Evolutionary conservation across 108 stramenopile species (phyloP), one percentile per base, ranked within the genome.

Genomic region (Parmales sp.): DNA sequence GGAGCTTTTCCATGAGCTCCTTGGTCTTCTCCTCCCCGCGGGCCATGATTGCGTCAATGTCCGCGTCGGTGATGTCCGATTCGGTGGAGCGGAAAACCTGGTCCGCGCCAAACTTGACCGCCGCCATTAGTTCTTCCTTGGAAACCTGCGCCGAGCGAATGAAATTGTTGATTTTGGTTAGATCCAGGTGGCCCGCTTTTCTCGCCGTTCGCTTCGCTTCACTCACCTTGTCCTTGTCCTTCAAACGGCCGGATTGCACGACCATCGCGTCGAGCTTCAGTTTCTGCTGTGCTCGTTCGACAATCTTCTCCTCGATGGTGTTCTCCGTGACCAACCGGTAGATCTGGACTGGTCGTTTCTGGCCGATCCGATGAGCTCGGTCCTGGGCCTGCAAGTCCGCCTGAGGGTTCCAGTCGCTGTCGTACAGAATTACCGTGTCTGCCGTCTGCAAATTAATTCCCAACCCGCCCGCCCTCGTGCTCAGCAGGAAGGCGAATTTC

Each of bases 221-320:
- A n/a, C n/a, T n/a, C 0, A 93, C 69, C 45, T 87, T 90, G 67
- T 90, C 91, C 69, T 89, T 82, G n/a, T 95, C 91, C 65, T 89
- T 88, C 28, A 96, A 82, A 1, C 93, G 88, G 18, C 93, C 95
- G 67, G 90, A 90, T 72, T 99, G 97, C 43, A 98, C 94, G 64
- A 99, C 96, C 87, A 98, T 96, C 18, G 97, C 96, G 78, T 99
- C 99, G 28, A 99, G 91, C 72, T 98, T 98, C 23, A 99, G 93
- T 83, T 99, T 99, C 66, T 96, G 89, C 70, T 98, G 95, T 13
- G 99, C 99, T 46, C 99, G 90, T 77, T 99, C 96, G 7, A 99
- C 95, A 64, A 99, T 94, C 73, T 96, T 97, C 78, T 99, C 95
- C 78, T 99, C 98, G 26, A 99, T 86, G 4, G 96, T 97, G 68